Evolutionary conservation across 2,329 filamentous ascomycete genomes (phyloP), one percentile per base, ranked within the genome.

Genomic region (Monascus ruber): DNA sequence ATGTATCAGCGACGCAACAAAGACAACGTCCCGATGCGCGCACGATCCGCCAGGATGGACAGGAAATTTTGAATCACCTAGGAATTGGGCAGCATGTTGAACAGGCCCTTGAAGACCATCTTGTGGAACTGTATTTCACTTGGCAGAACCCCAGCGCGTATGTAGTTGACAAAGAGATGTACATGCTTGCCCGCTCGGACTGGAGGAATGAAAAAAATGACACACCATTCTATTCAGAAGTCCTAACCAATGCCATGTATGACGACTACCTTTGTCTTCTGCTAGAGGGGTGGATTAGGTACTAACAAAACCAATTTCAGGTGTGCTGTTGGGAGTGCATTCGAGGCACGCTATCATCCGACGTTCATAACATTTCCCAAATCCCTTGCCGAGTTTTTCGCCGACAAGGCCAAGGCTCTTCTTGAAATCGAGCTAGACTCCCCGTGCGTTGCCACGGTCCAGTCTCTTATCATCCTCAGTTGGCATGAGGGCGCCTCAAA

Each of bases 61-160:
- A 62, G 35, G 61, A 58, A 44, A 64, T 60, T 7, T 44, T 69
- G 17, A 63, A 64, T 33, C 58, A 66, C 34, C 56, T 66, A 11
- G 59, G 64, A 1, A 52, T 69, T 8, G 60, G 60, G 11, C 63
- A 66, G 43, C 39, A 55, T 4, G 62, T 69, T 10, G 60, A 65
- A 27, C 54, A 56, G 17, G 56, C 52, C 4, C 45, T 70, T 5
- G 67, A 69, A 39, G 56, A 63, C 26, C 68, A 70, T 47, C 56
- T 71, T 1, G 53, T 67, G 5, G 56, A 63, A 28, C 55, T 70
- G 1, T 71, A 65, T 39, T 71, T 71, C 40, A 60, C 65, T 1
- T 71, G 68, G 68, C 65, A 71, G 45, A 69, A 71, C 35, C 58
- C 66, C 5, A 62, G 62, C 33, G 63, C 65, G 34, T 64, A 68